Evolutionary conservation across 2,329 filamentous ascomycete genomes (phyloP), one percentile per base, ranked within the genome.

Genomic region (Magnaporthales sp.): DNA sequence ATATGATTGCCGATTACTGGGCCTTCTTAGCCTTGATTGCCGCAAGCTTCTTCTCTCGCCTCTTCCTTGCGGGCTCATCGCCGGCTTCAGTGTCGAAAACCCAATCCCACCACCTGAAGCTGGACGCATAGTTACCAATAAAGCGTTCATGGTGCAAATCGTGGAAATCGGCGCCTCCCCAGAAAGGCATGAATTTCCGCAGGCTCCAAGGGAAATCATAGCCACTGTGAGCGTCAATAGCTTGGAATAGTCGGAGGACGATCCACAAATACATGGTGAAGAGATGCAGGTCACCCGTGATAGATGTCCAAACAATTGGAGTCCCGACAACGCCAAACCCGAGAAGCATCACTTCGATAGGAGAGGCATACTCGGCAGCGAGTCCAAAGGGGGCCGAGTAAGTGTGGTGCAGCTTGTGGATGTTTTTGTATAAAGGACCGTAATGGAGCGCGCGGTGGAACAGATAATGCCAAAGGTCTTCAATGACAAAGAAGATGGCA

Each of bases 101-200:
- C 78, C 91, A 96, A 81, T 99, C 95, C 95, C 95, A 99, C 95
- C 95, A 99, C 78, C 94, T 87, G 88, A 99, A 99, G 83, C 92
- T 96, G 76, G 93, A 97, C 65, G 94, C 84, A 78, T 98, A 99
- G 84, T 99, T 99, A 73, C 95, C 95, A 70, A 99, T 93, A 81
- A 99, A 99, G 77, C 93, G 92, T 83, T 99, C 95, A 81, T 99
- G 95, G 81, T 99, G 95, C 61, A 93, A 83, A 75, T 99, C 95
- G 81, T 99, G 95, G 81, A 98, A 94, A 73, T 96, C 89, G 66
- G 95, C 95, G 69, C 95, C 95, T 66, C 94, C 94, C 95, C 95
- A 99, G 86, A 99, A 93, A 46, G 95, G 95, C 65, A 99, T 82
- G 84, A 72, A 91, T 79, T 97, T 92, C 79, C 93, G 92, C 80